Percentiles rank a stretch among this genome's conserved stretches.
phyloP scores from a whole-genome alignment of 805 yeast species.

The Pichia rugopelliculosa region DNA sequence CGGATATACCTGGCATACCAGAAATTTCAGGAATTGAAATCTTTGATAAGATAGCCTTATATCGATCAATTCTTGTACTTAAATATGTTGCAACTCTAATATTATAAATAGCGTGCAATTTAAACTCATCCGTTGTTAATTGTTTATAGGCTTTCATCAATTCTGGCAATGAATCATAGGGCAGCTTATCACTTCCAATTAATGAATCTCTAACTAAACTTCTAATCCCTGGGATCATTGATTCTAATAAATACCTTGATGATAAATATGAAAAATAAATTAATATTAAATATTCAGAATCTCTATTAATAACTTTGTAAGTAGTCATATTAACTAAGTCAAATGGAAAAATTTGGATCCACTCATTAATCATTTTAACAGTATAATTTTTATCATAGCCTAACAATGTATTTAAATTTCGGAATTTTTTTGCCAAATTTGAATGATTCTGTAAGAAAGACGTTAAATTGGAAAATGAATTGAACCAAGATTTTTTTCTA shows the following conservation, averaged over 20 bases:
- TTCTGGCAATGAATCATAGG: neutral
- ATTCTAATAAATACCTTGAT: neutral
- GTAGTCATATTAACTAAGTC: neutral
- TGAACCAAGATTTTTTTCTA: neutral
- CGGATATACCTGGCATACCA: neutral
- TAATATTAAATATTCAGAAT: neutral
- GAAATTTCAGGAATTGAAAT: constrained; percentile 2
- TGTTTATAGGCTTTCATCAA: neutral
- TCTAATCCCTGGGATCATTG: constrained; percentile 3
- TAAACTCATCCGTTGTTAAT: neutral
- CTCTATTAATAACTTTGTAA: neutral
- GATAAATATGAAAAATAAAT: neutral
- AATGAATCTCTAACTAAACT: neutral
- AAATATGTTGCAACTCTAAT: neutral
- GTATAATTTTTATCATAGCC: constrained; percentile 4
- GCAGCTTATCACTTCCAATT: neutral
- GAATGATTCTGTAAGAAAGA: constrained; percentile 2
- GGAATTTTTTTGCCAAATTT: neutral
- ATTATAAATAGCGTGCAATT: constrained; percentile 1
- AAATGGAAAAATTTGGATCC: constrained; percentile 7
- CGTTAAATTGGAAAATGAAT: neutral
- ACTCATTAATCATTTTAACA: constrained; percentile 2
- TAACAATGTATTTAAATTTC: neutral
- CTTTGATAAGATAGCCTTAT: neutral
- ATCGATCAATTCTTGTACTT: neutral